Evolutionary conservation across 2,329 filamentous ascomycete genomes (phyloP).

Genomic region (Talaromyces marneffei): DNA sequence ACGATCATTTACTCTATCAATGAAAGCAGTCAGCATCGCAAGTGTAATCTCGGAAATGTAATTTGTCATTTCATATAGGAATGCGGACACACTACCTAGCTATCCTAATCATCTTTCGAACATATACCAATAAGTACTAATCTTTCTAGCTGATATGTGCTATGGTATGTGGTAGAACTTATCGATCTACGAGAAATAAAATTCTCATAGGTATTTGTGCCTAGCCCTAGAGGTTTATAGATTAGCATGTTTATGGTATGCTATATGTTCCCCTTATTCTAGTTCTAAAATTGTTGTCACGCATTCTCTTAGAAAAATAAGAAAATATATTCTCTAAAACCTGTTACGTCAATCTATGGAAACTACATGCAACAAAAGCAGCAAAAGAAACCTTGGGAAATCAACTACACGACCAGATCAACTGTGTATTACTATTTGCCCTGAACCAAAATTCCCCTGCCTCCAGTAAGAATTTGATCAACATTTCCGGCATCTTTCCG

Average conservation of each 20-base stretch:
- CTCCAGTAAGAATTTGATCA: slow-evolving; percentile 3
- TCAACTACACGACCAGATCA: not conserved
- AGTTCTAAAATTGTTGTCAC: not conserved
- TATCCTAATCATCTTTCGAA: not conserved
- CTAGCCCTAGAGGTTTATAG: not conserved
- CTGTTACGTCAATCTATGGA: not conserved
- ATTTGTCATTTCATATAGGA: not conserved
- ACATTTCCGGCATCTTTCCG: not conserved
- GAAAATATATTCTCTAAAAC: not conserved
- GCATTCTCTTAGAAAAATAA: not conserved
- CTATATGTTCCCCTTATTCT: not conserved
- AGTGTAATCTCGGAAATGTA: not conserved
- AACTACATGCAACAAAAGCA: not conserved
- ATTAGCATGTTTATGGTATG: not conserved
- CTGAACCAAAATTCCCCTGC: not conserved
- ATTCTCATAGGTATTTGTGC: not conserved
- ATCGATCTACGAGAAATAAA: not conserved
- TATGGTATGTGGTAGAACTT: not conserved
- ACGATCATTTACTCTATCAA: not conserved
- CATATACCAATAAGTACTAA: too few species aligned
- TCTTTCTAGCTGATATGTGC: not conserved
- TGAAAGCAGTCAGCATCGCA: not conserved
- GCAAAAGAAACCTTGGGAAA: not conserved
- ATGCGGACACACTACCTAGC: not conserved
- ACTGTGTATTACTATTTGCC: not conserved